Base-by-base conservation (phyloP, 1,139 yeast genomes). In the Tardiomyces digboiensis region DNA sequence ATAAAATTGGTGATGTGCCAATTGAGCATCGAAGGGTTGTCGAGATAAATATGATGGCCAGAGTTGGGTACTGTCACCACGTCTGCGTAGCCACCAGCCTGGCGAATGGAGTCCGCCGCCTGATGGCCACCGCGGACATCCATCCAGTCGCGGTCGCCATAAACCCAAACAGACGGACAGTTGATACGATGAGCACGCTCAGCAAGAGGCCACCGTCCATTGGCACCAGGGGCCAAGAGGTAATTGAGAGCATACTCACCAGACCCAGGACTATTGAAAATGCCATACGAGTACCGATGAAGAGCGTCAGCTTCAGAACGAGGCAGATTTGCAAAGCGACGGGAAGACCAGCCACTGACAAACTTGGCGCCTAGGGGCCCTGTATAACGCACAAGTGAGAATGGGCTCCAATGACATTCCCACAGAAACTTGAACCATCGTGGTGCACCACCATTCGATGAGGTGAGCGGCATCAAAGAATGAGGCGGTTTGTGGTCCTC, bases 81-180 rank as follows among this genome's bases (percentile, higher is more conserved):
- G 6, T 58, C 54, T 2, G 67, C 64, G 77, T 49, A 70, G 62
- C 61, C 42, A 6, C 59, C 61, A 5, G 53, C 56, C 1, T 60
- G 58, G 38, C 68, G 61, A 44, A 79, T 59, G 29, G 62, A 51
- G 21, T 67, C 52, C 1, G 66, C 71, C 41, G 78, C 76, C 46
- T 74, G 72, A 10, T 64, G 54, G 0, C 95, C 96, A 0, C 93
- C 91, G 39, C 73, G 75, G 1, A 74, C 66, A 57, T 84, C 82
- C 97, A 88, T 88, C 75, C 91, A 88, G 59, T 88, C 97, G 51
- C 71, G 76, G 51, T 82, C 80, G 0, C 97, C 97, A 59, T 87
- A 88, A 40, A 86, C 61, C 64, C 88, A 71, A 2, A 77, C 59
- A 16, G 75, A 68, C 26, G 76, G 75, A 21, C 71, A 70, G 33